phyloP scores from a whole-genome alignment of 805 yeast genomes.

The Hanseniaspora jakobsenii region DNA sequence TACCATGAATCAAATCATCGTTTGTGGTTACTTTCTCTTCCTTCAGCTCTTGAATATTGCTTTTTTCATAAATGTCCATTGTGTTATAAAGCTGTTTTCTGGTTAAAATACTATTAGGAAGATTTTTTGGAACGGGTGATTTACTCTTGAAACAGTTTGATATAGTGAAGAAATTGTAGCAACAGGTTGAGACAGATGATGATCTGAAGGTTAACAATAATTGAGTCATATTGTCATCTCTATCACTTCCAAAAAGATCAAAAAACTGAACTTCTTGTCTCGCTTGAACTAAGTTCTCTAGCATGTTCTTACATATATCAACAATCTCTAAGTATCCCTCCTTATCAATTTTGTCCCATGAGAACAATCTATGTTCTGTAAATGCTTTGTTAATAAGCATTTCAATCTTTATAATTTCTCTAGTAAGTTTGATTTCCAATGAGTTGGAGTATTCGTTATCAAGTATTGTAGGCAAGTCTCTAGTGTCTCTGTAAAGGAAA shows the following conservation, averaged over 20 bases:
- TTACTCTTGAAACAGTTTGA: conserved; percentile 34
- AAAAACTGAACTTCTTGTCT: conserved; percentile 39
- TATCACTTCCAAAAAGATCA: conserved; percentile 36
- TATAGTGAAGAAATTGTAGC: conserved; percentile 33
- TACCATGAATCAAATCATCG: conserved; percentile 30
- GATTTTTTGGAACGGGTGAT: conserved; percentile 32
- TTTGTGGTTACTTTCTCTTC: conserved; percentile 16
- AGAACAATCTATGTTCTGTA: conserved; percentile 30
- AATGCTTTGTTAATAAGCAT: conserved; percentile 30
- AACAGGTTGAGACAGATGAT: conserved; percentile 37
- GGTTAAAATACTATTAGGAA: conserved; percentile 35
- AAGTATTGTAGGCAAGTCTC: conserved; percentile 37
- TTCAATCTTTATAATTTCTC: conserved; percentile 32
- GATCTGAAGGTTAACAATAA: conserved; percentile 35
- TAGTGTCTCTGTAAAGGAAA: conserved; percentile 36
- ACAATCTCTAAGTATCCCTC: conserved; percentile 28
- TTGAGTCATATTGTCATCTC: conserved; percentile 29
- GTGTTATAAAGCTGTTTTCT: conserved; percentile 35
- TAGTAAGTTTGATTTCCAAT: conserved; percentile 39
- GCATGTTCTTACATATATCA: conserved; percentile 30
- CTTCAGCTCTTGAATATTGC: conserved; percentile 4
- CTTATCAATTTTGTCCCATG: conserved; percentile 26
- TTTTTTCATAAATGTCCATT: conserved; percentile 27
- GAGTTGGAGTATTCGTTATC: conserved; percentile 35
- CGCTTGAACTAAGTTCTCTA: conserved; percentile 38